Conservation (phyloP, 306 rosid species). For the Inga leiocalycina region DNA sequence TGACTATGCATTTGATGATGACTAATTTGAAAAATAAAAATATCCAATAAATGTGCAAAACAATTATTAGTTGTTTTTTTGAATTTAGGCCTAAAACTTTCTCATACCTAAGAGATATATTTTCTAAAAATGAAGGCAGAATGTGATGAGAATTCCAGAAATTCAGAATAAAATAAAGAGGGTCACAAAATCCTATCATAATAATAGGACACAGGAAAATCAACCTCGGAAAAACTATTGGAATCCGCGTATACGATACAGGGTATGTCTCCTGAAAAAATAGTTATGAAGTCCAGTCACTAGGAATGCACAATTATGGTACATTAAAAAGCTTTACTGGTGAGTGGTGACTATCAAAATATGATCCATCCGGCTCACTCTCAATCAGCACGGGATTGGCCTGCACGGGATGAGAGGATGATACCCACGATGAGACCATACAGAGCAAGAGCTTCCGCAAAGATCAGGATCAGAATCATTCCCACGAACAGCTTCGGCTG, state of each 20-base stretch:
- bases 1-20: too few relatives aligned
- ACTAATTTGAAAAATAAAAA: too few relatives aligned
- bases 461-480: constrained; percentile 78
- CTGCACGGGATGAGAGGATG: constrained; percentile 82
- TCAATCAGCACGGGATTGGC: constrained; percentile 77
- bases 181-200: background rate
- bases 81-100: too few relatives aligned
- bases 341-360: constrained; percentile 1
- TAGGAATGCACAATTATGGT: constrained; percentile 23
- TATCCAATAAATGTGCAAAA: too few relatives aligned
- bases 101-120: too few relatives aligned
- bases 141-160: background rate
- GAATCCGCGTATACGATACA: background rate
- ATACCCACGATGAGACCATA: constrained; percentile 86
- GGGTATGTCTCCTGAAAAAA: constrained; percentile 26
- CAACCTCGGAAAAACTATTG: background rate
- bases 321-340: constrained; percentile 7
- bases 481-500: constrained; percentile 90
- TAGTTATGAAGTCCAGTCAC: constrained; percentile 2
- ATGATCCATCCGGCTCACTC: constrained; percentile 19
- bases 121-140: background rate
- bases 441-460: constrained; percentile 82
- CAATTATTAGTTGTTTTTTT: too few relatives aligned
- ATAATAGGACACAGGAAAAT: constrained; percentile 12
- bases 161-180: background rate